phyloP scores from a whole-genome alignment of 306 rosid species.

The Sphenostylis stenocarpa region DNA sequence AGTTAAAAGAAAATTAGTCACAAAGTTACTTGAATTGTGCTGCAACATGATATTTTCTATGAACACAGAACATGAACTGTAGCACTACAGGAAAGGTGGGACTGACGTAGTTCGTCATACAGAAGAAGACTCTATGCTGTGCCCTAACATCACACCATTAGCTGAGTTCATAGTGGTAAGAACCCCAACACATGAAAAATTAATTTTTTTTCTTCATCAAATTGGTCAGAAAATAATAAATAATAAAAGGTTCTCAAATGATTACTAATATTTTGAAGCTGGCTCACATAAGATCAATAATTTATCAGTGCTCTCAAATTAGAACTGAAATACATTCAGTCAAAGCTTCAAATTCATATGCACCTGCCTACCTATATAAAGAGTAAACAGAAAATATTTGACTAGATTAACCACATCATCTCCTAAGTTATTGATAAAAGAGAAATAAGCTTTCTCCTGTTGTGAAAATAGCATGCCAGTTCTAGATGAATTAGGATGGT shows the following conservation, averaged over 20 bases:
- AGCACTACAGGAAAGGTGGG: conserved; percentile 13
- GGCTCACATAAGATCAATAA: neutral
- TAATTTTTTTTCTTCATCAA: neutral
- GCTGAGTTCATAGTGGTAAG: neutral
- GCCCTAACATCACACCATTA: neutral
- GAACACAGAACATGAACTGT: neutral
- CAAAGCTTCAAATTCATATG: conserved; percentile 1
- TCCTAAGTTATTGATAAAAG: neutral
- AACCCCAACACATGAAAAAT: neutral
- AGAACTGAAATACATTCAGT: neutral
- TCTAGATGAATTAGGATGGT: conserved; percentile 4
- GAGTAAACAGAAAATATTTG: conserved; percentile 1
- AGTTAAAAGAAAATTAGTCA: conserved; percentile 38
- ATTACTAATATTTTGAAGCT: neutral
- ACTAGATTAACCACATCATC: neutral
- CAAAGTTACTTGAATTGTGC: too few species aligned
- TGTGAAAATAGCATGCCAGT: neutral
- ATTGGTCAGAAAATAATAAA: neutral
- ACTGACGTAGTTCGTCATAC: neutral
- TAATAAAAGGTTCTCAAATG: neutral
- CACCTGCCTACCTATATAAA: neutral
- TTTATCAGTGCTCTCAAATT: neutral
- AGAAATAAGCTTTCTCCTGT: conserved; percentile 12
- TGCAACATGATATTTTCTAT: neutral
- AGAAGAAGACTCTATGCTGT: conserved; percentile 3